phyloP scores from a whole-genome alignment of 164 flowering plant genomes.

The Liriodendron chinense region DNA sequence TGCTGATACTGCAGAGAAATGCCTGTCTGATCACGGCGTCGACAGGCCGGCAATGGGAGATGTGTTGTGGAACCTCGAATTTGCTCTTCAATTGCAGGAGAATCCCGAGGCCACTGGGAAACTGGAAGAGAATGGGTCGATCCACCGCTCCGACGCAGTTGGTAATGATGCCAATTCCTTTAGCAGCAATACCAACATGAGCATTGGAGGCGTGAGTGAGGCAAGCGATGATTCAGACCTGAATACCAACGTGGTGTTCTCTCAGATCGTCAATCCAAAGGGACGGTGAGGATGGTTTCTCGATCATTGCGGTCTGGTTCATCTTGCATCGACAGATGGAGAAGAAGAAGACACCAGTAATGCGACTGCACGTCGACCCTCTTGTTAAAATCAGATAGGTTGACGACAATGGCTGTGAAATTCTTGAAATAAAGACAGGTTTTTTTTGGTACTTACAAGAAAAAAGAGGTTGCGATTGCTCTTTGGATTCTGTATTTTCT shows the following conservation, averaged over 20 bases:
- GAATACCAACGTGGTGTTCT: constrained; percentile 28
- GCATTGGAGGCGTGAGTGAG: constrained; percentile 14
- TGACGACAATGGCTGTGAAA: not conserved
- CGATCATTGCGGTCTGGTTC: constrained; percentile 1
- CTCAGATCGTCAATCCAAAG: constrained; percentile 41
- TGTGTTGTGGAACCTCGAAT: constrained; percentile 29
- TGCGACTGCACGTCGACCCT: not conserved
- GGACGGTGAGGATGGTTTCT: constrained; percentile 34
- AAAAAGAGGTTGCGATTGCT: not conserved
- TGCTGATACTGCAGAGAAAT: constrained; percentile 20
- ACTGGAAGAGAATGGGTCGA: not conserved
- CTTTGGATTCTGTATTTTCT: not conserved
- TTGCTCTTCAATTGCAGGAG: constrained; percentile 41
- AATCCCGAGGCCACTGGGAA: not conserved
- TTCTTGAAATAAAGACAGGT: constrained; percentile 7
- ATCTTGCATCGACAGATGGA: not conserved
- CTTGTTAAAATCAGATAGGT: not conserved
- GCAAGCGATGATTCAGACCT: constrained; percentile 20
- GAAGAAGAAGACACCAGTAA: not conserved
- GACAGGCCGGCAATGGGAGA: constrained; percentile 45
- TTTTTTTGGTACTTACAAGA: not conserved
- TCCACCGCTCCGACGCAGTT: constrained; percentile 5
- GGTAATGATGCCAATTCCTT: not conserved
- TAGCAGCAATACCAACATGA: constrained; percentile 2
- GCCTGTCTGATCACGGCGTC: constrained; percentile 27